These are phyloP conservation scores for Annulohypoxylon truncatum DNA, from an alignment of 2,329 filamentous ascomycete genomes.

Conservation along the genomic window DNA sequence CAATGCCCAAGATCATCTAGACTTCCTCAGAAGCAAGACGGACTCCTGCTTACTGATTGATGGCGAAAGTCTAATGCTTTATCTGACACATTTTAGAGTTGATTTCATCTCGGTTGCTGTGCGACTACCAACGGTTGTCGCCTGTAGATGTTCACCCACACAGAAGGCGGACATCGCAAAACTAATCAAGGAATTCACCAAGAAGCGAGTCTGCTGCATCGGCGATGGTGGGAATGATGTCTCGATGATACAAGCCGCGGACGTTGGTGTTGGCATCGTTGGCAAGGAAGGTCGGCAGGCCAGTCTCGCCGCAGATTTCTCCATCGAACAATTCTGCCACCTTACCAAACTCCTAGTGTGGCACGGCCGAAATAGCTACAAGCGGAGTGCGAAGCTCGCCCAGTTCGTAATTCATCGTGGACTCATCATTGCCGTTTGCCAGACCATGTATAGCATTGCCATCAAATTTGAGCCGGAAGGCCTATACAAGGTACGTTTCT, in stretches of 20 bases:
- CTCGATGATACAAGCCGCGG: conserved; percentile 98
- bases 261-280: conserved; percentile 97
- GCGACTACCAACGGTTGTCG: conserved; percentile 88
- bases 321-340: conserved; percentile 94
- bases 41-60: conserved; percentile 92
- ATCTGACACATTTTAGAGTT: conserved; percentile 82
- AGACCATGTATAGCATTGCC: conserved; percentile 97
- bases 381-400: conserved; percentile 91
- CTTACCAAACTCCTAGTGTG: conserved; percentile 97
- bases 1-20: conserved; percentile 85
- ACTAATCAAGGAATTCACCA: conserved; percentile 90
- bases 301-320: conserved; percentile 94
- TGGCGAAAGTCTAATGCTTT: conserved; percentile 86
- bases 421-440: conserved; percentile 92
- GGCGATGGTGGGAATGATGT: conserved; percentile 99
- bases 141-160: conserved; percentile 94
- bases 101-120: conserved; percentile 93
- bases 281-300: conserved; percentile 98
- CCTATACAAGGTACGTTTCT: conserved; percentile 75
- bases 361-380: conserved; percentile 98
- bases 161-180: conserved; percentile 95
- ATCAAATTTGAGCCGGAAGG: conserved; percentile 93
- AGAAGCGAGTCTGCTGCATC: conserved; percentile 96
- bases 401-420: conserved; percentile 99
- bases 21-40: conserved; percentile 88